These are phyloP conservation scores for Thelonectria olida DNA, from an alignment of 2,329 filamentous ascomycete species.

Conservation along the genomic window DNA sequence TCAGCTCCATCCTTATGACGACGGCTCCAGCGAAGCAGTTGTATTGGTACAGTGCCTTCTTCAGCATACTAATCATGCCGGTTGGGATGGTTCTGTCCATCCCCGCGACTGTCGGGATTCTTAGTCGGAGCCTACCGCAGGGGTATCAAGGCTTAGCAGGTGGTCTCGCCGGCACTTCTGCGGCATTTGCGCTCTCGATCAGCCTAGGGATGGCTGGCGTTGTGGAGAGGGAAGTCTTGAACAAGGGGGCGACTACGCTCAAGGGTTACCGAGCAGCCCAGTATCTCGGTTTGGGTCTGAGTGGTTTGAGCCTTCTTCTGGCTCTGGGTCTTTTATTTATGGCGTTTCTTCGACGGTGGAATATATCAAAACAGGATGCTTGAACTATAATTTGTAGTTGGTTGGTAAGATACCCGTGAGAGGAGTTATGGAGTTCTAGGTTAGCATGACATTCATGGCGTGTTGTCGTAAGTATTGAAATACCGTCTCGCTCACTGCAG, in stretches of 20 bases:
- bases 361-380: slow-evolving; percentile 17
- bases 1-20: slow-evolving; percentile 35
- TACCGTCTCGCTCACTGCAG: background rate
- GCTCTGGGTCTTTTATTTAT: slow-evolving; percentile 29
- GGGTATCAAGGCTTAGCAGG: slow-evolving; percentile 35
- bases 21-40: slow-evolving; percentile 33
- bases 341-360: slow-evolving; percentile 29
- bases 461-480: background rate
- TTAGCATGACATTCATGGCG: background rate
- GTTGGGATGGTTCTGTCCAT: slow-evolving; percentile 35
- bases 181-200: slow-evolving; percentile 34
- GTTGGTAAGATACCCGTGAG: slow-evolving; percentile 13
- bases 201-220: slow-evolving; percentile 38
- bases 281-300: slow-evolving; percentile 36
- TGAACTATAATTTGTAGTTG: slow-evolving; percentile 3
- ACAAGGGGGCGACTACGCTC: slow-evolving; percentile 19
- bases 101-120: slow-evolving; percentile 30
- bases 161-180: slow-evolving; percentile 28
- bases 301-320: slow-evolving; percentile 33
- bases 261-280: slow-evolving; percentile 36
- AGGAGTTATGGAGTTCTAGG: background rate
- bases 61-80: slow-evolving; percentile 39
- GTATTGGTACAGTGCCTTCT: slow-evolving; percentile 38
- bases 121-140: slow-evolving; percentile 32
- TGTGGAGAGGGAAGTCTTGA: slow-evolving; percentile 28